Conservation (phyloP, 2,329 filamentous ascomycete genomes). For the Pestalotiopsis fici region DNA sequence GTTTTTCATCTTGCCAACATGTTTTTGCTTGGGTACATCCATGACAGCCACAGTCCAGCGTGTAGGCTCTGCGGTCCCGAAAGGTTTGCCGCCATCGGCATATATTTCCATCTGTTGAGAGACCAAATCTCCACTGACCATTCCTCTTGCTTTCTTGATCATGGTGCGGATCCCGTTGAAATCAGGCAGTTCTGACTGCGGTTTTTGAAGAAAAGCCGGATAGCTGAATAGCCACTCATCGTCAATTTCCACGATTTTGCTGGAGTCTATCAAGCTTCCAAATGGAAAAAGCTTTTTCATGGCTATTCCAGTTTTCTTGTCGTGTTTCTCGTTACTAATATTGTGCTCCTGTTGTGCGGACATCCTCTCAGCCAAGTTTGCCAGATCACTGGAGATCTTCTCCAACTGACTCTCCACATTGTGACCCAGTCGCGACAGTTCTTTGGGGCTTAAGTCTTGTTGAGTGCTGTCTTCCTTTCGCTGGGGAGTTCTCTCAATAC, state of each 20-base stretch:
- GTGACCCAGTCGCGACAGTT: background rate
- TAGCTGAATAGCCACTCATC: constrained; percentile 22
- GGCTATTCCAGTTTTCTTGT: background rate
- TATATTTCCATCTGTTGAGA: background rate
- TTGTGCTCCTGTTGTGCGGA: background rate
- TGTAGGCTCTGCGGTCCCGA: accelerated
- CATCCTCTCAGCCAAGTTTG: background rate
- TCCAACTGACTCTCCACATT: background rate
- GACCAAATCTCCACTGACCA: background rate
- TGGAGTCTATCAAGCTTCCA: constrained; percentile 11
- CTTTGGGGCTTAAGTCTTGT: background rate
- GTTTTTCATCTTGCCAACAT: background rate
- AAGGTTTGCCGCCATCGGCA: background rate
- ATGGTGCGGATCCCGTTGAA: background rate
- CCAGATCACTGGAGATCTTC: background rate
- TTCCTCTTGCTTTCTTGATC: background rate
- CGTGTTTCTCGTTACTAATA: background rate
- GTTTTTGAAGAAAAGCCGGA: constrained; percentile 10
- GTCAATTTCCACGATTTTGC: constrained; percentile 11
- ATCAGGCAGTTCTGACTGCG: background rate
- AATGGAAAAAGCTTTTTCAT: constrained; percentile 14
- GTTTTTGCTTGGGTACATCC: background rate
- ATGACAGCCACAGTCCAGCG: background rate
- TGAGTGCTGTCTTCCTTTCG: background rate
- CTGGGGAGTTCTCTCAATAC: background rate